Conservation (phyloP, 306 rosid genomes). For the Cicer cuneatum region DNA sequence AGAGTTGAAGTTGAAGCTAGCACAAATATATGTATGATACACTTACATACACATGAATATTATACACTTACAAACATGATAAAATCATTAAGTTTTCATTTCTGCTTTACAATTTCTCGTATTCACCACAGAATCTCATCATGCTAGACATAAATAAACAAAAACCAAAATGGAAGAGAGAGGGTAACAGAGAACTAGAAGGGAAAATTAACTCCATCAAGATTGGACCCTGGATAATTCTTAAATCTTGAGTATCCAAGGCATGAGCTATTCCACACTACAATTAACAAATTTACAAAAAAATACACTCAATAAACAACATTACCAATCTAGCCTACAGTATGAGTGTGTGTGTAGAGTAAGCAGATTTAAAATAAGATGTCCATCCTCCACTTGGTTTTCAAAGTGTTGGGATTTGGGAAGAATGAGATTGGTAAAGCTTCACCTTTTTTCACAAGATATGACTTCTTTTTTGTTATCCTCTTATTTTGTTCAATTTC, state of each 20-base stretch:
- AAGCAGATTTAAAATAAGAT: slow-evolving; percentile 28
- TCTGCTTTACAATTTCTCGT: slow-evolving; percentile 20
- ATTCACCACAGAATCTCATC: slow-evolving; percentile 19
- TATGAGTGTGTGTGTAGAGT: neutral
- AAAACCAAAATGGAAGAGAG: slow-evolving; percentile 19
- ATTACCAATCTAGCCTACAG: slow-evolving; percentile 3
- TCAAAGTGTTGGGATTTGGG: slow-evolving; percentile 21
- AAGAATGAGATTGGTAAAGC: slow-evolving; percentile 12
- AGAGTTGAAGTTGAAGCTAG: slow-evolving; percentile 37
- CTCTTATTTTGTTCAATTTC: slow-evolving; percentile 33
- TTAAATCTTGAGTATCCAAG: slow-evolving; percentile 24
- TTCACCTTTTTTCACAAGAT: slow-evolving; percentile 21
- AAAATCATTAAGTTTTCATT: slow-evolving; percentile 21
- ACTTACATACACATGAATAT: neutral
- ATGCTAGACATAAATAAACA: slow-evolving; percentile 18
- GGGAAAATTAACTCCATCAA: slow-evolving; percentile 21
- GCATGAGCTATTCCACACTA: slow-evolving; percentile 8
- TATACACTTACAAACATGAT: neutral
- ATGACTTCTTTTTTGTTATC: neutral
- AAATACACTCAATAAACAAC: neutral
- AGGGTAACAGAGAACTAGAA: slow-evolving; percentile 20
- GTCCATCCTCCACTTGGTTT: neutral
- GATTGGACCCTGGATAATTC: slow-evolving; percentile 27
- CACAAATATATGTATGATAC: slow-evolving; percentile 16
- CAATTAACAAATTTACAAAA: neutral